Evolutionary conservation across 441 rosid species (phyloP).

Genomic region (Populus hybrid): DNA sequence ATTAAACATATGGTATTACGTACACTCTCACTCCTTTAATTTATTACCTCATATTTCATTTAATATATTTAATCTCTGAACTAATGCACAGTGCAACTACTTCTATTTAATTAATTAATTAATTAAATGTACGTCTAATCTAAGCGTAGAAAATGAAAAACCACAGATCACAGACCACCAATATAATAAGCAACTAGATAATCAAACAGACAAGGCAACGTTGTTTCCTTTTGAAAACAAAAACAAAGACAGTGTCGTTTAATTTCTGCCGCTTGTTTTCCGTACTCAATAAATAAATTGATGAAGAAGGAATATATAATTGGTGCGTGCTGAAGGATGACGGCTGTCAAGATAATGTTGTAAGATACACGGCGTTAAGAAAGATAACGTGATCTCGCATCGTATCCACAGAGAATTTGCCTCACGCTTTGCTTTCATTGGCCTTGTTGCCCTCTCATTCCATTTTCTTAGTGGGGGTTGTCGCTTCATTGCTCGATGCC

Average conservation of each 20-base stretch:
- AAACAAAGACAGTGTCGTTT: neutral
- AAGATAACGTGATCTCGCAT: neutral
- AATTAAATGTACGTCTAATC: neutral
- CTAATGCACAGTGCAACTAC: neutral
- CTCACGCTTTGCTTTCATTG: neutral
- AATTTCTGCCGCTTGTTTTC: neutral
- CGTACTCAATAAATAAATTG: neutral
- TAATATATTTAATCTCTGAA: neutral
- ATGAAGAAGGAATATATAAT: neutral
- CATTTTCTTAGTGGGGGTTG: neutral
- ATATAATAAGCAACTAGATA: neutral
- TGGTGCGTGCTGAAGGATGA: neutral
- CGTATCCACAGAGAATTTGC: neutral
- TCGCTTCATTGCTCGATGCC: neutral
- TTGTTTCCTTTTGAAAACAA: neutral
- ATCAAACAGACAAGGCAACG: neutral
- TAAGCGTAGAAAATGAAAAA: neutral
- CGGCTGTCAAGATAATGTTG: neutral
- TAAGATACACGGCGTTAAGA: neutral
- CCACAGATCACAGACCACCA: neutral
- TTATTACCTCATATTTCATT: neutral
- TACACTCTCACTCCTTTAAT: neutral
- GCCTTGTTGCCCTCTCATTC: neutral
- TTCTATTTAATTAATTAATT: neutral
- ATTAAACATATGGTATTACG: neutral